Base-by-base conservation (phyloP, 495 filamentous ascomycete species). In the Chaetomidium leptoderma region DNA sequence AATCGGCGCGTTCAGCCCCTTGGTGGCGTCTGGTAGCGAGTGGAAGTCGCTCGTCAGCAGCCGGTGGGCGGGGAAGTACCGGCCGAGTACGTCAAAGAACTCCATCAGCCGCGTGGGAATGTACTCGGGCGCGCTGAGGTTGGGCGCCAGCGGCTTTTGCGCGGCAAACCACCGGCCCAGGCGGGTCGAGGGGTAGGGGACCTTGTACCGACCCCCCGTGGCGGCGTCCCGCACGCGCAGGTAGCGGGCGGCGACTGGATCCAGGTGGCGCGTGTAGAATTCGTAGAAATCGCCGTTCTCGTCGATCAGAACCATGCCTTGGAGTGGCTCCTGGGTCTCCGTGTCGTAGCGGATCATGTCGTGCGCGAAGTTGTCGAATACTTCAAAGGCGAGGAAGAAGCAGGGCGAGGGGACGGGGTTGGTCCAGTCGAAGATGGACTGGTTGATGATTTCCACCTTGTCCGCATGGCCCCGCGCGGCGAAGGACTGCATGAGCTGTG, bases 361-460 rank as follows among this genome's bases (percentile, higher is more conserved):
- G 75, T 99, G 93, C 23, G 89, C 85, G 72, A 99, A 97, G 73
- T 99, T 99, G 74, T 99, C 93, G 65, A 97, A 92, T 55, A 99
- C 93, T 68, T 99, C 93, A 63, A 99, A 85, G n/a, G 92, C 93
- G 5, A 99, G 81, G 77, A 99, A 97, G 76, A 93, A 99, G 77
- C 93, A 97, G 0, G 93, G 92, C 2, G 86, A 88, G 8, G 90
- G 85, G 16, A 96, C 90, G 57, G 88, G 88, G 24, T 77, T 79
- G 60, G 86, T 76, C 93, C 95, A 99, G 69, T 93, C 86, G 71
- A 99, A 97, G 68, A 99, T 90, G 62, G 89, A 95, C 60, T 83
- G 79, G 72, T 97, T 96, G 67, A 96, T 86, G 69, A 99, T 96
- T 64, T 96, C 89, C 37, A 99, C 89, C 63, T 89, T 91, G 64